A percentile compares a stretch with the other conserved stretches of the same genome.
These are phyloP conservation scores for Chlorella vulgaris DNA, from an alignment of 139 green algal genomes.

Conservation along the genomic window DNA sequence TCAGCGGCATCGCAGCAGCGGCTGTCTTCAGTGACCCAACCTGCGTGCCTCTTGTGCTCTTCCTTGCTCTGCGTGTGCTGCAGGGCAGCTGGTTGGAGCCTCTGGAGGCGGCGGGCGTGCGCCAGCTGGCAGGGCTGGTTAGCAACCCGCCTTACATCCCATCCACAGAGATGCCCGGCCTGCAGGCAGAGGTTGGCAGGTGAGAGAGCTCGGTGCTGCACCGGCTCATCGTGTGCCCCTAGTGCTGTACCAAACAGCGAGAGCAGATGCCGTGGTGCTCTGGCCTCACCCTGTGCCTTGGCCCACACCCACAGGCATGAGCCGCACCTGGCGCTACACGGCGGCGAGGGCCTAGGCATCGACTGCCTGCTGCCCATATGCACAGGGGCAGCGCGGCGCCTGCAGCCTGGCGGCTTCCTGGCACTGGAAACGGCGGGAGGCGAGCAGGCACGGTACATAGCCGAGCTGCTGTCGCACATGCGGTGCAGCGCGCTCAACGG, in stretches of 20 bases:
- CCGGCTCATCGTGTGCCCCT: no score
- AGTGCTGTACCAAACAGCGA: no score
- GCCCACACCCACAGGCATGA: constrained; percentile 66
- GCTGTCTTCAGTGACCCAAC: no score
- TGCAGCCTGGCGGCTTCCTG: constrained; percentile 70
- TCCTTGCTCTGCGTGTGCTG: no score
- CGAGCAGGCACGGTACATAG: constrained; percentile 60
- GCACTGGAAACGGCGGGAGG: constrained; percentile 77
- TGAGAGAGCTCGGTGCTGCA: neutral
- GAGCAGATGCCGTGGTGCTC: neutral
- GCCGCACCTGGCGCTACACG: constrained; percentile 81
- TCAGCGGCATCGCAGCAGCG: no score
- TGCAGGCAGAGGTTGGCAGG: constrained; percentile 61
- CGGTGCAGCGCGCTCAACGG: neutral
- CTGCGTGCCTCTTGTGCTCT: no score
- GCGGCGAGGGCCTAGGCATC: constrained; percentile 70
- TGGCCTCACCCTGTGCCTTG: neutral
- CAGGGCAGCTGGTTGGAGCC: constrained; percentile 79
- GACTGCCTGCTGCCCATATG: constrained; percentile 64
- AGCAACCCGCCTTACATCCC: constrained; percentile 96
- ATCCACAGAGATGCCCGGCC: constrained; percentile 53
- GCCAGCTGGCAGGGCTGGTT: constrained; percentile 72
- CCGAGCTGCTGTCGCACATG: constrained; percentile 43
- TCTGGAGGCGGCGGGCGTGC: constrained; percentile 39
- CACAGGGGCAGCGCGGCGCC: constrained; percentile 42